Conservation (phyloP, 1,284 basidiomycete genomes). For the Fistulina hepatica region DNA sequence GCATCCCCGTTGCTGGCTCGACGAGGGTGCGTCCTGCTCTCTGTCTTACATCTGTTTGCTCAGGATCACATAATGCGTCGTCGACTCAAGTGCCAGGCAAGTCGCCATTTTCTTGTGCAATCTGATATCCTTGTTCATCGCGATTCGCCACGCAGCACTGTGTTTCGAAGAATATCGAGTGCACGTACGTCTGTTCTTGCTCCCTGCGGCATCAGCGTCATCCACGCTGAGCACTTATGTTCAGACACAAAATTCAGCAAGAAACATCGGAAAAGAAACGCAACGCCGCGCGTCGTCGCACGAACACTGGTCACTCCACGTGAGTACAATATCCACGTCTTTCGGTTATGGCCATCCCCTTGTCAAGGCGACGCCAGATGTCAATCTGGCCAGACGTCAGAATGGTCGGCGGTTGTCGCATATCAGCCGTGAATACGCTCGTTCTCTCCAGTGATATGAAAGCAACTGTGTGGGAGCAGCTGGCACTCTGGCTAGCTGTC, state of each 20-base stretch:
- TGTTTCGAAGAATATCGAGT: conserved; percentile 68
- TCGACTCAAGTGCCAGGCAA: too few species aligned
- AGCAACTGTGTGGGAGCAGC: too few species aligned
- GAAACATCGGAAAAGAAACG: conserved; percentile 76
- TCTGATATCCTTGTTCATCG: conserved; percentile 5
- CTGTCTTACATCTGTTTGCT: too few species aligned
- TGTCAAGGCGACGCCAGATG: conserved; percentile 14
- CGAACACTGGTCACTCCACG: background rate
- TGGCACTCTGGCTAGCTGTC: too few species aligned
- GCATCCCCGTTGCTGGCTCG: conserved; percentile 63
- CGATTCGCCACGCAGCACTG: conserved; percentile 45
- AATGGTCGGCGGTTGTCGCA: too few species aligned
- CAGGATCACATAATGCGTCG: too few species aligned
- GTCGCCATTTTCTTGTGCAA: too few species aligned
- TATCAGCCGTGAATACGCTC: too few species aligned
- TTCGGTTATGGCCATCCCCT: conserved; percentile 14
- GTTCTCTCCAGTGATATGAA: too few species aligned
- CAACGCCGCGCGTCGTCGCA: conserved; percentile 26
- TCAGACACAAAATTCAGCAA: conserved; percentile 67
- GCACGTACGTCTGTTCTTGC: conserved; percentile 49
- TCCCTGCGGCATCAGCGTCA: conserved; percentile 11
- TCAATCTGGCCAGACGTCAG: too few species aligned
- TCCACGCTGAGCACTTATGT: conserved; percentile 14
- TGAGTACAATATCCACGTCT: background rate
- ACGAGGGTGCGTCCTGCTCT: conserved; percentile 61